Evolutionary conservation across 768 basidiomycete species (phyloP), one percentile per base, ranked within the genome.

Genomic region (Suillus weaverae): DNA sequence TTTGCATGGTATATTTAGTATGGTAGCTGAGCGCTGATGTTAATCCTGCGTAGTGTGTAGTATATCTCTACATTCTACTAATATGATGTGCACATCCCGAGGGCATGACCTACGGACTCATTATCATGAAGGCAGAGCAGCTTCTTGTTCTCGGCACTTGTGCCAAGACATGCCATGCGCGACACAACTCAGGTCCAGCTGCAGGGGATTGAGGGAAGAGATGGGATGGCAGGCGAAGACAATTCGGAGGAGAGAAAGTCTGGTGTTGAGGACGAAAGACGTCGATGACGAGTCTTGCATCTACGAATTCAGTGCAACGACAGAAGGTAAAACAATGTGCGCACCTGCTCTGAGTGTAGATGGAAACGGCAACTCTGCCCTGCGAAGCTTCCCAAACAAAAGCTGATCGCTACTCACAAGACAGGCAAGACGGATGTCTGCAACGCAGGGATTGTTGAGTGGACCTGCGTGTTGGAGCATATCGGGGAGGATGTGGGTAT

Each of bases 391-490:
- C 41, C 74, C 74, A 56, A 75, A 77, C 22, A 77, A 63, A 2
- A 6, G 2, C 41, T 75, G 74, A 51, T 75, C 71, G 10, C 68
- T 64, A 8, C 63, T 67, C 6, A 63, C 62, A 30, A 91, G 76
- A 69, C 91, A 93, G 0, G 89, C 90, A 8, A 84, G 80, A 2
- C 89, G 84, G 30, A 91, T 78, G 38, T 93, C 91, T 4, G 81
- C 81, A 7, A 86, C 73, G 0, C 86, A 86, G n/a, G 66, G 43
- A 13, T 68, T 65, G 7, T 74, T 72, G 3, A 85, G 71, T 10
- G 84, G 83, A 0, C 81, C 77, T 0, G 89, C 84, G 59, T 85
- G 80, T 5, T 80, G 79, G 54, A 91, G 77, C 26, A 91, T 75
- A 0, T 83, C 81, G n/a, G 86, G 73, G 5, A 90, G 67, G 30